Percentiles rank a stretch among this genome's conserved stretches.
phyloP scores from a whole-genome alignment of 306 rosid species.

The Acacia melanoxylon region DNA sequence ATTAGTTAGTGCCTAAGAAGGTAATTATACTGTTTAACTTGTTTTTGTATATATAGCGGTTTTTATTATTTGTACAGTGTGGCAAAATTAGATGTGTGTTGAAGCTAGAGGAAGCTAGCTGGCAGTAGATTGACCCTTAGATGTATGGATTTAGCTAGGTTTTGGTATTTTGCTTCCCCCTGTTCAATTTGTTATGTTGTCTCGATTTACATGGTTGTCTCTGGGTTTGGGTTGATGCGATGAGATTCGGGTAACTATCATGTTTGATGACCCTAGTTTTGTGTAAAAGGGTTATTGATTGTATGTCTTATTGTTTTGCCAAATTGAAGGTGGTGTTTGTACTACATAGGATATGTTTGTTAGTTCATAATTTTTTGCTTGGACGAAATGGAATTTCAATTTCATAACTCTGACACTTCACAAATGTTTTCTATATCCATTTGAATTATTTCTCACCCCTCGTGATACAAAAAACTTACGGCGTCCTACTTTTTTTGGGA shows the following conservation, averaged over 20 bases:
- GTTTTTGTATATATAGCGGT: conserved; percentile 46
- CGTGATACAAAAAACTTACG: too few relatives aligned
- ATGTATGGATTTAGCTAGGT: conserved; percentile 65
- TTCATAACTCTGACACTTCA: conserved; percentile 12
- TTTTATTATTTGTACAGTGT: conserved; percentile 81
- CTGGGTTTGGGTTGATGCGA: conserved; percentile 54
- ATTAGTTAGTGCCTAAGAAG: conserved; percentile 44
- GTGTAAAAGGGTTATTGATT: conserved; percentile 43
- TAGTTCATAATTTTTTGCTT: conserved; percentile 12
- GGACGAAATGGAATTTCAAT: conserved; percentile 7
- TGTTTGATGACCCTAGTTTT: conserved; percentile 55
- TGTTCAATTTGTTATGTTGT: conserved; percentile 35
- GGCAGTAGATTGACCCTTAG: conserved; percentile 62
- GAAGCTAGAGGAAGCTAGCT: conserved; percentile 53
- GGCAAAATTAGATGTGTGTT: conserved; percentile 46
- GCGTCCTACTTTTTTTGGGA: too few relatives aligned
- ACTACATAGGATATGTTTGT: conserved; percentile 31
- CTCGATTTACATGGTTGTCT: conserved; percentile 45
- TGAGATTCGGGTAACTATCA: conserved; percentile 44
- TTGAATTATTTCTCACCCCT: background rate
- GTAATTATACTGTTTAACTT: conserved; percentile 53
- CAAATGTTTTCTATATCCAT: conserved; percentile 1
- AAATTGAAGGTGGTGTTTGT: conserved; percentile 39
- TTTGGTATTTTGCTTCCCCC: conserved; percentile 43
- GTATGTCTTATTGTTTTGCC: conserved; percentile 27